A percentile compares a stretch with the other conserved stretches of the same genome.
These are phyloP conservation scores for Histomonas meleagridis DNA, from an alignment of 208 protist genomes.

Conservation along the genomic window DNA sequence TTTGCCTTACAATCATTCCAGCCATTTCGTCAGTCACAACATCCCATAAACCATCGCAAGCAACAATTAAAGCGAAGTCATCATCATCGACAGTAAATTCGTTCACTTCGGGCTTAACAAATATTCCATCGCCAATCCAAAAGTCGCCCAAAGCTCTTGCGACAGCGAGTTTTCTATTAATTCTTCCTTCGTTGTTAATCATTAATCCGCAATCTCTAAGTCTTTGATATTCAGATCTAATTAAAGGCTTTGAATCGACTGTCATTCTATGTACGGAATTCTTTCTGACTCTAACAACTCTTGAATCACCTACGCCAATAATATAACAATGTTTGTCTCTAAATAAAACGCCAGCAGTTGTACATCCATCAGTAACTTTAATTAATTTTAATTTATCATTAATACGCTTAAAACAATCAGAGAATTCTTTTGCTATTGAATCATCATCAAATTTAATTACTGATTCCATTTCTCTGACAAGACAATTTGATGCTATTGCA, in stretches of 20 bases:
- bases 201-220: not conserved
- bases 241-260: not conserved
- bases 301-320: not conserved
- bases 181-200: not conserved
- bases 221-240: not conserved
- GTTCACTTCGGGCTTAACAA: not conserved
- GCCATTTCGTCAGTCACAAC: not conserved
- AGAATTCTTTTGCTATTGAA: not conserved
- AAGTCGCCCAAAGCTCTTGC: not conserved
- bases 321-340: not conserved
- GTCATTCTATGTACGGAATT: not conserved
- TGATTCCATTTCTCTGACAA: not conserved
- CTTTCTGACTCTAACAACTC: not conserved
- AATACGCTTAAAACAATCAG: not conserved
- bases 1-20: not conserved
- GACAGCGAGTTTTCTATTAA: not conserved
- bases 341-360: not conserved
- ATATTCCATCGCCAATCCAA: not conserved
- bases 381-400: not conserved
- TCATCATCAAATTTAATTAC: not conserved
- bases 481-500: not conserved
- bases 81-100: not conserved
- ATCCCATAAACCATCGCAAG: constrained; percentile 30
- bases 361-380: not conserved
- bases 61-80: not conserved